Conservation (phyloP, 371 early-diverging fungal genomes). For the Mucor lusitanicus region DNA sequence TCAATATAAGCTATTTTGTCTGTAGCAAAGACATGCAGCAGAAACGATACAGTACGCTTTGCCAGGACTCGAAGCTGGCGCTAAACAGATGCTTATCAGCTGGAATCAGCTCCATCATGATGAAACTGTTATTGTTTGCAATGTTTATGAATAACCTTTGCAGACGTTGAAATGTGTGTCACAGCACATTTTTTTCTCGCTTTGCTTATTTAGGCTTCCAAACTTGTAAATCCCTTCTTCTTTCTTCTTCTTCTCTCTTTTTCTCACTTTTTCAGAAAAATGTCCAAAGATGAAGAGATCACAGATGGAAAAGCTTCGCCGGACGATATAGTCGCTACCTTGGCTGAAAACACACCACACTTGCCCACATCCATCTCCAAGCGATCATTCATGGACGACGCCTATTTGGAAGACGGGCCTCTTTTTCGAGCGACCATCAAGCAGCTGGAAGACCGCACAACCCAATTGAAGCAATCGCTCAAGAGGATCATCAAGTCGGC, state of each 20-base stretch:
- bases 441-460: slow-evolving; percentile 54
- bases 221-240: neutral
- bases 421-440: slow-evolving; percentile 59
- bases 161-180: neutral
- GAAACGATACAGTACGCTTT: too few relatives aligned
- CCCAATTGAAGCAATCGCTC: slow-evolving; percentile 41
- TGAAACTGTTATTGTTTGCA: neutral
- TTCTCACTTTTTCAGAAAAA: neutral
- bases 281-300: neutral
- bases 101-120: neutral
- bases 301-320: neutral
- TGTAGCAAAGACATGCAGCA: neutral
- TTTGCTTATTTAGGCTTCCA: neutral
- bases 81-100: neutral
- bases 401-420: slow-evolving; percentile 62
- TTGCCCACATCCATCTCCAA: slow-evolving; percentile 1
- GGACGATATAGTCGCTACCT: neutral
- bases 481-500: slow-evolving; percentile 59
- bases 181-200: neutral
- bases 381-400: slow-evolving; percentile 7
- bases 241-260: neutral
- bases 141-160: neutral
- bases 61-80: neutral
- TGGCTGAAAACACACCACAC: neutral
- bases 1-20: neutral